Base-by-base conservation (phyloP, 345 rosid species). In the Microcos paniculata region DNA sequence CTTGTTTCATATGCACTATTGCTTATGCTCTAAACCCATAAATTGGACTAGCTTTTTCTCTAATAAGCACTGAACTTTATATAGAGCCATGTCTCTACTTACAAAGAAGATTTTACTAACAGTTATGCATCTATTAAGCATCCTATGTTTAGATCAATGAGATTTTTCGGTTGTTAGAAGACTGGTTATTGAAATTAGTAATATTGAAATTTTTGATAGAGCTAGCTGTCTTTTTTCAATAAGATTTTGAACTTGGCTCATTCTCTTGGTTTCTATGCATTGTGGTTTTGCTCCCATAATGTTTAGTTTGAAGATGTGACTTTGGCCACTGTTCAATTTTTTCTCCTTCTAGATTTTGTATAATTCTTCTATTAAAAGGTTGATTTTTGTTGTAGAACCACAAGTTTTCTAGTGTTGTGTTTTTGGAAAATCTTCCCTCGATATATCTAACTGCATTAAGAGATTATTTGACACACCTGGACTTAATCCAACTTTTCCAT, bases 381-480 rank as follows among this genome's bases (percentile, higher is more conserved):
- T 64, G n/a, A 6, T 72, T 79, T 67, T 62, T 42, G 63, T 76
- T 70, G 83, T 86, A 95, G 97, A 81, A 91, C 98, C 49, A 87
- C 99, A 33, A 88, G 76, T 3, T 87, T 91, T 81, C 93, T 96
- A 1, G 93, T 98, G 63, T 90, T 90, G 86, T 78, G 97, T 92
- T 70, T 88, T 92, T 2, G 98, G 98, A 69, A 92, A 89, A 78
- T 91, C 89, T 79, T 78, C 93, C 31, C 79, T 92, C 75, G 81
- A 62, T 5, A 53, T 77, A 48, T 76, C 92, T 1, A 78, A 52
- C 26, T 94, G 90, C 51, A 82, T 84, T 9, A 69, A 87, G 59
- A 88, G 80, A 64, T 77, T n/a, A n/a, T n/a, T n/a, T n/a, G n/a
- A n/a, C n/a, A n/a, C n/a, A n/a, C n/a, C n/a, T n/a, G n/a, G n/a